Conservation (phyloP, 345 rosid species). For the Jatropha curcas region DNA sequence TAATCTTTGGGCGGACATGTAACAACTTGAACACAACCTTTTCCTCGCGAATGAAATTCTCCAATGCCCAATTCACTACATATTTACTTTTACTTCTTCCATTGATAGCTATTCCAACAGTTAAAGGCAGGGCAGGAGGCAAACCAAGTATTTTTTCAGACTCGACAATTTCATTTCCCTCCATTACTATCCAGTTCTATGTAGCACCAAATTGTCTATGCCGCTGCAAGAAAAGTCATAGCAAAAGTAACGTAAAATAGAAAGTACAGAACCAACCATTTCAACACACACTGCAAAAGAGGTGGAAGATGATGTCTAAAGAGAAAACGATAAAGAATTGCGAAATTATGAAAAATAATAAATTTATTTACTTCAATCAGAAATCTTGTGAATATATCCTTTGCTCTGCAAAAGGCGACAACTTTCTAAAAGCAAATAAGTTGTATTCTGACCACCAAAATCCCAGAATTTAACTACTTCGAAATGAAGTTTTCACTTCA, state of each 20-base stretch:
- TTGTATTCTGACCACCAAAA: too few relatives aligned
- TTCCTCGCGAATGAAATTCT: constrained; percentile 55
- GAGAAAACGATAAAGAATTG: background rate
- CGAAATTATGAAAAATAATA: background rate
- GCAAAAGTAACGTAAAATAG: background rate
- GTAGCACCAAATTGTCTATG: background rate
- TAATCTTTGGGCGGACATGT: constrained; percentile 62
- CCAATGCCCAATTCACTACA: constrained; percentile 52
- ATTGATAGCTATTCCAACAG: constrained; percentile 64
- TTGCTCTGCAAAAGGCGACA: background rate
- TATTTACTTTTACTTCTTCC: constrained; percentile 64
- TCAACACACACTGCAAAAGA: background rate
- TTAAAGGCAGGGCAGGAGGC: constrained; percentile 44
- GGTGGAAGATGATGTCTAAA: background rate
- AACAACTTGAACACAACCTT: constrained; percentile 57
- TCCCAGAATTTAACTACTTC: background rate
- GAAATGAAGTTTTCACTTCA: background rate
- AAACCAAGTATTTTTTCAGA: constrained; percentile 19
- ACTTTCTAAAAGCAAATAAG: background rate
- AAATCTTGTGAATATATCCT: too few relatives aligned
- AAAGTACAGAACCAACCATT: background rate
- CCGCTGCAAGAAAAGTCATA: background rate
- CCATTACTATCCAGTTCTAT: constrained; percentile 33
- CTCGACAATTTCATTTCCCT: constrained; percentile 36
- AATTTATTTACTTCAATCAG: background rate